These are phyloP conservation scores for Hypoxylon fuscum DNA, from an alignment of 495 filamentous ascomycete species.

Conservation along the genomic window DNA sequence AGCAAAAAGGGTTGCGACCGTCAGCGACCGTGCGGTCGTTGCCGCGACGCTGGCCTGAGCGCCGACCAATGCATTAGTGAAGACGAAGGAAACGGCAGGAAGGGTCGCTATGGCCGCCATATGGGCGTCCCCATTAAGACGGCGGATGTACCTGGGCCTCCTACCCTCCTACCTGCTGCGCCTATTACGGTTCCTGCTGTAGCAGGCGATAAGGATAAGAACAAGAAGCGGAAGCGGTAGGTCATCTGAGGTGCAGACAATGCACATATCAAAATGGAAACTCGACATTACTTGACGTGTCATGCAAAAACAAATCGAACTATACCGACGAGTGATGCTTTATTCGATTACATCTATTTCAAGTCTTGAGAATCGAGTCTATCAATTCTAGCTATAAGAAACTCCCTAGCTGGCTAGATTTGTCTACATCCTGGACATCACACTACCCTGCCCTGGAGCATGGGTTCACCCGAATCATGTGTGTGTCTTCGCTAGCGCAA, in stretches of 20 bases:
- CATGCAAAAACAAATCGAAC: conserved; percentile 10
- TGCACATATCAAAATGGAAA: conserved; percentile 11
- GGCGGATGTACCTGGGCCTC: conserved; percentile 47
- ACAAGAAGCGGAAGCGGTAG: conserved; percentile 62
- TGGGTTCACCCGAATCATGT: conserved; percentile 3
- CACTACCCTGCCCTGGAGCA: conserved; percentile 14
- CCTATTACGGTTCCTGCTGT: conserved; percentile 44
- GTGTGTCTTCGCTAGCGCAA: conserved; percentile 19
- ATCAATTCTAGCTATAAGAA: conserved; percentile 6
- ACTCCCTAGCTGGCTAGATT: conserved; percentile 7
- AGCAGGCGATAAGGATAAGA: conserved; percentile 56
- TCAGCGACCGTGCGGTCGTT: conserved; percentile 91
- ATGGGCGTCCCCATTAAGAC: conserved; percentile 95
- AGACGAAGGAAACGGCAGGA: conserved; percentile 94
- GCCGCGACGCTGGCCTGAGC: conserved; percentile 93
- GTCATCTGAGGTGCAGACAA: conserved; percentile 12
- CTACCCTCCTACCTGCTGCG: conserved; percentile 51
- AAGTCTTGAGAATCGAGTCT: conserved; percentile 11
- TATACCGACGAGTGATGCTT: conserved; percentile 2
- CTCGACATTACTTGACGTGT: conserved; percentile 14
- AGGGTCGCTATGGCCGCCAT: conserved; percentile 94
- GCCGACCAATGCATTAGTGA: conserved; percentile 94
- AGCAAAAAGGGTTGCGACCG: conserved; percentile 99
- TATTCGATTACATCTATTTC: conserved; percentile 12
- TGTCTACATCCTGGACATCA: too few species aligned